phyloP scores from a whole-genome alignment of 2,329 filamentous ascomycete genomes.

The Sclerotinia spermophila region DNA sequence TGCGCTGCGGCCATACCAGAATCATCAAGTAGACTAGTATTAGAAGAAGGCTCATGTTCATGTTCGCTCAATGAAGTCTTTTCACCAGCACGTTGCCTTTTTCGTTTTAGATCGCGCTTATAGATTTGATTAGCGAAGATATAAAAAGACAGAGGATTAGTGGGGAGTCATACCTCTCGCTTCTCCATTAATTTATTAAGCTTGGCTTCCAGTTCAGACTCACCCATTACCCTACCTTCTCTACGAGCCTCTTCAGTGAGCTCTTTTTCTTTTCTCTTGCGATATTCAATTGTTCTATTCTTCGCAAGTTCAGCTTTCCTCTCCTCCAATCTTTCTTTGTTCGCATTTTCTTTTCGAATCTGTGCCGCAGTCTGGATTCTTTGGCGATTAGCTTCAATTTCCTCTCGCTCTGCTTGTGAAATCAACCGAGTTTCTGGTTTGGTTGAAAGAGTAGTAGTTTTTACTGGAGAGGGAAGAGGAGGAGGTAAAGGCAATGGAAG shows the following conservation, averaged over 20 bases:
- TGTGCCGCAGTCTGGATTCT: not conserved
- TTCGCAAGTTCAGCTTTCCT: not conserved
- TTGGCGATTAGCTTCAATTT: not conserved
- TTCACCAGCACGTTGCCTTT: not conserved
- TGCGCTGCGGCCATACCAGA: not conserved
- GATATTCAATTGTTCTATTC: not conserved
- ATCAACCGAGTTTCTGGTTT: not conserved
- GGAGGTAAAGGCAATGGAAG: not conserved
- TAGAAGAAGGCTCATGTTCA: not conserved
- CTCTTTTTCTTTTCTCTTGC: not conserved
- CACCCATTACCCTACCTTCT: not conserved
- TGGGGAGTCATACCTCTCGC: conserved; percentile 15
- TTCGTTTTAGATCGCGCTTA: conserved; percentile 4
- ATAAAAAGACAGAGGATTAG: no score
- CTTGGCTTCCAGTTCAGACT: not conserved
- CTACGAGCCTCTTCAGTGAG: not conserved
- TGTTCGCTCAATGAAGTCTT: not conserved
- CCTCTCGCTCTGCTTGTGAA: conserved; percentile 9
- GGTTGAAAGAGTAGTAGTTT: not conserved
- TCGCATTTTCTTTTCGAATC: not conserved
- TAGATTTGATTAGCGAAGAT: not conserved
- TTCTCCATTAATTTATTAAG: conserved; percentile 16
- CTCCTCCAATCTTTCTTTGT: not conserved
- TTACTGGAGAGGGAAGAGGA: not conserved
- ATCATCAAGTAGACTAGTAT: not conserved